A percentile compares a stretch with the other conserved stretches of the same genome.
Evolutionary conservation across 2,329 filamentous ascomycete species (phyloP).

Genomic region (Phialocephala subalpina): DNA sequence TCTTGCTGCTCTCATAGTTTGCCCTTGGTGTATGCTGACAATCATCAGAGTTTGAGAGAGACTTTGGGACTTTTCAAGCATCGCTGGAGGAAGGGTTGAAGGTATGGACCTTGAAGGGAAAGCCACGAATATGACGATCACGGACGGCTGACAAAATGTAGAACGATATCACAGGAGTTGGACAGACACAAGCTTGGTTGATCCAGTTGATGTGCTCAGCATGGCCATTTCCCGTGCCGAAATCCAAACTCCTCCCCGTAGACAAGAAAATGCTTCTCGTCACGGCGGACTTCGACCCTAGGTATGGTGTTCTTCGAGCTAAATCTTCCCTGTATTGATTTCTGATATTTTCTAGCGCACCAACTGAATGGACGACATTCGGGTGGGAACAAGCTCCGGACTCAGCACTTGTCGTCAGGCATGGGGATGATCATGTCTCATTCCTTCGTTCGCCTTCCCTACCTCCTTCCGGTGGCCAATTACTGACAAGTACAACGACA

Average conservation of each 20-base stretch:
- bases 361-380: constrained; percentile 22
- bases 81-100: constrained; percentile 6
- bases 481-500: background rate
- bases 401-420: constrained; percentile 24
- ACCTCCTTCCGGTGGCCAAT: no score
- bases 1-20: no score
- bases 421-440: constrained; percentile 29
- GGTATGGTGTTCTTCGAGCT: background rate
- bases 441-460: background rate
- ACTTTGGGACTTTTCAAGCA: background rate
- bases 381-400: constrained; percentile 14
- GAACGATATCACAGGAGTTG: constrained; percentile 7
- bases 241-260: background rate
- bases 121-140: background rate
- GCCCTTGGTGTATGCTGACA: background rate
- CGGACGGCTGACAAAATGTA: background rate
- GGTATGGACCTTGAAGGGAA: background rate
- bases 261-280: constrained; percentile 19
- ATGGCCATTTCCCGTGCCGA: constrained; percentile 20
- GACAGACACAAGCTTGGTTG: background rate
- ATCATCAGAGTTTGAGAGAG: background rate
- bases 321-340: background rate
- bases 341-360: background rate
- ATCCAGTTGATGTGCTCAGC: constrained; percentile 16
- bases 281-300: constrained; percentile 18